Conservation (phyloP, 495 filamentous ascomycete genomes). For the Amniculicola lignicola region DNA sequence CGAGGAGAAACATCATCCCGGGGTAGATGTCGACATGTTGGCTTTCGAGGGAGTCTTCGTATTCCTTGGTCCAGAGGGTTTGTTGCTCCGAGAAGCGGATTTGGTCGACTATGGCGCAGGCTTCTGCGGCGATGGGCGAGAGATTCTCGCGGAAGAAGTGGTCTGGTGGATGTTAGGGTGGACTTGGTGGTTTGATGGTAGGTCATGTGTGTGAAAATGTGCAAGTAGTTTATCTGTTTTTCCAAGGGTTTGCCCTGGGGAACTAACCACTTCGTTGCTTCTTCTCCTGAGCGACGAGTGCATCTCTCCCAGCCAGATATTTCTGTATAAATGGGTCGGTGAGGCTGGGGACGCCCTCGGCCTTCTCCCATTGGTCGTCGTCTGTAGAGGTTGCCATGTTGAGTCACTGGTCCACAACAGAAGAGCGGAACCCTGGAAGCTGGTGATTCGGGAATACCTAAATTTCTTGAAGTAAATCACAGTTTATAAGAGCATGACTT, state of each 20-base stretch:
- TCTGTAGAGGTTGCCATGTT: conserved; percentile 14
- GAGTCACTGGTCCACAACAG: neutral
- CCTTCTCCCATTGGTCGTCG: conserved; percentile 56
- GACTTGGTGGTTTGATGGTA: no score
- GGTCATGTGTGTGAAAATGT: no score
- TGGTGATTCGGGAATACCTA: no score
- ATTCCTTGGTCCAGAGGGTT: conserved; percentile 66
- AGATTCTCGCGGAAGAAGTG: conserved; percentile 63
- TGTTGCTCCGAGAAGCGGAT: conserved; percentile 74
- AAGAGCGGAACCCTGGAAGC: no score
- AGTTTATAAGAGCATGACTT: no score
- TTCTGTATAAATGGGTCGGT: conserved; percentile 73
- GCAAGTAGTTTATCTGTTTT: no score
- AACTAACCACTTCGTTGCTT: conserved; percentile 73
- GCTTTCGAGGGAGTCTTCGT: conserved; percentile 61
- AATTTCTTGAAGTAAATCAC: no score
- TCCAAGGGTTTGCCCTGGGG: no score
- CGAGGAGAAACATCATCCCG: conserved; percentile 84
- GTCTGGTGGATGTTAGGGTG: conserved; percentile 48
- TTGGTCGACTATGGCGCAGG: conserved; percentile 70
- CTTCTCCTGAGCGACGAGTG: conserved; percentile 74
- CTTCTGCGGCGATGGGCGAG: conserved; percentile 69
- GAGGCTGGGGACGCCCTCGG: conserved; percentile 51
- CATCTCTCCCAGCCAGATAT: conserved; percentile 72
- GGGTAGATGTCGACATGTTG: conserved; percentile 63